Evolutionary conservation across 2,329 filamentous ascomycete species (phyloP), one percentile per base, ranked within the genome.

Genomic region (Fusarium paranaense): DNA sequence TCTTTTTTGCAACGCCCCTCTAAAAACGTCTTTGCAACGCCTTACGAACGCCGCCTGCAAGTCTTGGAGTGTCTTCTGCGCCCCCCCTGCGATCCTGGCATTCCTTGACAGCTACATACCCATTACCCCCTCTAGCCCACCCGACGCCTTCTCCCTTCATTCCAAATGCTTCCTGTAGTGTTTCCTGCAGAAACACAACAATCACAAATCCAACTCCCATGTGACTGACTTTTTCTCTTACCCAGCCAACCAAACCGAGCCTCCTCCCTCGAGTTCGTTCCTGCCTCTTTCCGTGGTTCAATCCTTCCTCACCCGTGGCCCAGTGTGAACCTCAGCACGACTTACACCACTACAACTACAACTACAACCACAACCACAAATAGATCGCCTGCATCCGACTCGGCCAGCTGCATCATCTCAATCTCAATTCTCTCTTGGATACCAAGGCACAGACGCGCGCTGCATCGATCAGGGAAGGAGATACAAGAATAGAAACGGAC

Each of bases 101-200:
- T 78, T 78, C 76, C 76, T 78, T 20, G 71, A 62, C 64, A 45
- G 56, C 52, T 62, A 52, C 47, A 52, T 52, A 32, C 60, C 60
- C 67, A 33, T 64, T 32, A 61, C 56, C 72, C 66, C 64, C 60
- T 73, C 68, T 40, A 77, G 64, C 67, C 65, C 70, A 67, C 70
- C 35, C 47, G 45, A 67, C 58, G 27, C 33, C 59, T 63, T 72
- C 77, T 79, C 77, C 77, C 77, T 78, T 78, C 77, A 78, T 78
- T 78, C 77, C 77, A 71, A 33, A 64, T 66, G 57, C 37, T 47
- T 71, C 42, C 37, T 67, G 70, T 64, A 69, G 64, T 62, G 71
- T 66, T 78, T 75, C 75, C 70, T 70, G 70, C 71, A 75, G 67
- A 65, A 76, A 72, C 66, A 69, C 69, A 67, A 70, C 66, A 59